Conservation (phyloP, 805 yeast species). For the Ogataea pilisensis region DNA sequence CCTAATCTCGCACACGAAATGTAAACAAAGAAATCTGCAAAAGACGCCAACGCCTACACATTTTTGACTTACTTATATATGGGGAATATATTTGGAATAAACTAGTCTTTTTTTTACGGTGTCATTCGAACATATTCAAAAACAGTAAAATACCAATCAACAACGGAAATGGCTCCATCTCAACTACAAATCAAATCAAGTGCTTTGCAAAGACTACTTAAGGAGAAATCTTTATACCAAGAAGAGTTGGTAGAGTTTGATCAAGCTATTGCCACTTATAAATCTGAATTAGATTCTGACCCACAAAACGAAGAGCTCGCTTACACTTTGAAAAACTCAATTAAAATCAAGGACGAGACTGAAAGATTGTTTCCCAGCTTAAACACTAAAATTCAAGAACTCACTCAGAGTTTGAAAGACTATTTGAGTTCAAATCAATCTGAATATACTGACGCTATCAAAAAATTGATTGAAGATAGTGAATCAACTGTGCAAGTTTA, state of each 20-base stretch:
- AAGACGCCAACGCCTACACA: no score
- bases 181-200: constrained; percentile 65
- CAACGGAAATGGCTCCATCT: constrained; percentile 77
- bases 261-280: constrained; percentile 8
- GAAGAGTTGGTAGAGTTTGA: constrained; percentile 43
- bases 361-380: constrained; percentile 26
- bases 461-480: constrained; percentile 21
- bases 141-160: no score
- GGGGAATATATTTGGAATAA: no score
- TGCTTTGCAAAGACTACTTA: constrained; percentile 65
- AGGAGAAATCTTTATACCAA: constrained; percentile 61
- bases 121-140: no score
- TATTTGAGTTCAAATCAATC: constrained; percentile 16
- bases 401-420: constrained; percentile 21
- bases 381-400: constrained; percentile 19
- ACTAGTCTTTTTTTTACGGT: no score
- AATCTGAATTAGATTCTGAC: constrained; percentile 10
- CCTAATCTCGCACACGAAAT: no score
- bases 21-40: no score
- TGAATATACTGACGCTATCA: constrained; percentile 18
- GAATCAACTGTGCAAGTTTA: constrained; percentile 9
- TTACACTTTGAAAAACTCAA: constrained; percentile 24
- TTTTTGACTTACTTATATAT: no score
- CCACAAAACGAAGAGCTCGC: constrained; percentile 22
- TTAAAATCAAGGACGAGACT: constrained; percentile 27